These are phyloP conservation scores for Neophaeococcomyces mojaviensis DNA, from an alignment of 2,329 filamentous ascomycete genomes.

Conservation along the genomic window DNA sequence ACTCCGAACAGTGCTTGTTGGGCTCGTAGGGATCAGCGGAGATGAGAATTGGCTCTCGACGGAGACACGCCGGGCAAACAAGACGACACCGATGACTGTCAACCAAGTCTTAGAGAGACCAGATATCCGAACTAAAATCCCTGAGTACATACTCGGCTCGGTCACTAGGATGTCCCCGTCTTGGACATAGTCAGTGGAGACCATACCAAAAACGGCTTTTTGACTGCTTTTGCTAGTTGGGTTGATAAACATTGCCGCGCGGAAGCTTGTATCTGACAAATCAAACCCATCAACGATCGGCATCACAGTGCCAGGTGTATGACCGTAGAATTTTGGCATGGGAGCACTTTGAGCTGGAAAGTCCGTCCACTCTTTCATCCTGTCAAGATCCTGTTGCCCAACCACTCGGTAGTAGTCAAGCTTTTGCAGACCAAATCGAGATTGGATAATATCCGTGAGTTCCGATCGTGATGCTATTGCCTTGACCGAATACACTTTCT, in stretches of 20 bases:
- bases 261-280: conserved; percentile 5
- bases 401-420: conserved; percentile 1
- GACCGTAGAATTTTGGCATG: neutral
- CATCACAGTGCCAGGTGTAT: conserved; percentile 3
- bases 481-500: conserved; percentile 2
- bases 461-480: conserved; percentile 2
- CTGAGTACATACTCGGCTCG: neutral
- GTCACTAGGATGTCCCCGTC: conserved; percentile 2
- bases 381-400: conserved; percentile 1
- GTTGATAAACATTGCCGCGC: conserved; percentile 6
- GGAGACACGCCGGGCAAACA: conserved; percentile 4
- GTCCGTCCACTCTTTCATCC: conserved; percentile 5
- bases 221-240: neutral
- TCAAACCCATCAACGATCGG: conserved; percentile 9
- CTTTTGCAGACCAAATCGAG: conserved; percentile 4
- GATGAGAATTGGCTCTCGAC: neutral
- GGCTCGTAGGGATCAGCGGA: neutral
- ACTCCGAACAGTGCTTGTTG: neutral
- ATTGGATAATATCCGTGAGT: conserved; percentile 6
- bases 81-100: conserved; percentile 6
- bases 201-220: conserved; percentile 4
- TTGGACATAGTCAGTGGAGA: conserved; percentile 1
- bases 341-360: neutral
- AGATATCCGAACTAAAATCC: conserved; percentile 3
- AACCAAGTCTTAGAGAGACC: conserved; percentile 4